Percentiles rank a stretch among this genome's conserved stretches.
These are phyloP conservation scores for Cryptococcus wingfieldii DNA, from an alignment of 1,284 basidiomycete genomes.

Conservation along the genomic window DNA sequence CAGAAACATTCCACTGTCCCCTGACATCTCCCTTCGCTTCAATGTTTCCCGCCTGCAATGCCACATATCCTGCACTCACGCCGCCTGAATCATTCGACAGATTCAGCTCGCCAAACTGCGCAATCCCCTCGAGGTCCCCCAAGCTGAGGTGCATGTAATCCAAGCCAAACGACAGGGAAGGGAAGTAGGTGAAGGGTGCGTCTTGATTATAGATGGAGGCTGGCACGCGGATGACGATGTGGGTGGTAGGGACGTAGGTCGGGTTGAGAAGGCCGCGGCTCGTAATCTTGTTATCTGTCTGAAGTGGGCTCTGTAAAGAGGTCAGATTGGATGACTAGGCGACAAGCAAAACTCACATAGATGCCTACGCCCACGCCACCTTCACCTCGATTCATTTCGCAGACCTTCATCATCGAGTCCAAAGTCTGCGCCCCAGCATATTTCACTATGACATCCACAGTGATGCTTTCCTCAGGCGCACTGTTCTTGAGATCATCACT, in stretches of 20 bases:
- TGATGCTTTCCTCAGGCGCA: slow-evolving; percentile 31
- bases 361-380: slow-evolving; percentile 41
- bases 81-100: slow-evolving; percentile 31
- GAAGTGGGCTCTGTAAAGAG: slow-evolving; percentile 25
- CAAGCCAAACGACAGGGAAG: slow-evolving; percentile 23
- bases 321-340: not conserved
- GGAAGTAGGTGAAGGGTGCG: slow-evolving; percentile 16
- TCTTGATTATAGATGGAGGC: slow-evolving; percentile 18
- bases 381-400: slow-evolving; percentile 30
- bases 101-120: slow-evolving; percentile 29
- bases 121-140: slow-evolving; percentile 34
- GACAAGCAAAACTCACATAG: slow-evolving; percentile 30
- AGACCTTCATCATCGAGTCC: slow-evolving; percentile 31
- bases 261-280: slow-evolving; percentile 34
- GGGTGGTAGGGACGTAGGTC: slow-evolving; percentile 29
- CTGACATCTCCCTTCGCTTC: slow-evolving; percentile 30
- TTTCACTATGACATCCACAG: slow-evolving; percentile 41
- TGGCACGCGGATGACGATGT: slow-evolving; percentile 39
- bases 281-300: slow-evolving; percentile 35
- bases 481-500: slow-evolving; percentile 24
- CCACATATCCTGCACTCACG: slow-evolving; percentile 31
- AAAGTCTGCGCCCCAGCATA: slow-evolving; percentile 28
- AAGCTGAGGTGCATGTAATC: slow-evolving; percentile 41
- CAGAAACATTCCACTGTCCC: slow-evolving; percentile 44
- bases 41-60: slow-evolving; percentile 29